phyloP scores from a whole-genome alignment of 73 alveolate species.

The Uronychia setigera region DNA sequence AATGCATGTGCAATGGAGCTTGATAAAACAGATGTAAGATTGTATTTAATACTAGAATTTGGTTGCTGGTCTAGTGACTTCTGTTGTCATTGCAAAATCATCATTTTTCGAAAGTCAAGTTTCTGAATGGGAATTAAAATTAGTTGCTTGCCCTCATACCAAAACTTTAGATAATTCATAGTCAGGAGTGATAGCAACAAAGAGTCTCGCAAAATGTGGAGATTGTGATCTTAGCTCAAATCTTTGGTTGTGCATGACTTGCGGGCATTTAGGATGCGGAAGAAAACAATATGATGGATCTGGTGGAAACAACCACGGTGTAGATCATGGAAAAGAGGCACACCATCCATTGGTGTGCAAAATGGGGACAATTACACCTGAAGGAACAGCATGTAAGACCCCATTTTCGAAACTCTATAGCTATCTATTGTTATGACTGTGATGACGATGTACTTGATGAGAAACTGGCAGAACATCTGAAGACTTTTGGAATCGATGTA shows the following conservation, averaged over 20 bases:
- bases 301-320: slow-evolving; percentile 98
- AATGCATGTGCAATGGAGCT: slow-evolving; percentile 75
- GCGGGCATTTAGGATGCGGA: slow-evolving; percentile 99
- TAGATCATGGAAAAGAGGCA: slow-evolving; percentile 83
- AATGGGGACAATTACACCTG: slow-evolving; percentile 99
- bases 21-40: slow-evolving; percentile 30
- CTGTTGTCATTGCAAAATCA: slow-evolving; percentile 85
- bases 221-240: slow-evolving; percentile 94
- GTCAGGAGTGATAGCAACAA: slow-evolving; percentile 83
- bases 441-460: slow-evolving; percentile 96
- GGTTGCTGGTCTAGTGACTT: slow-evolving; percentile 73
- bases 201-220: slow-evolving; percentile 90
- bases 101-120: slow-evolving; percentile 88
- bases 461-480: slow-evolving; percentile 82
- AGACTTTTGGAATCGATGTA: slow-evolving; percentile 91
- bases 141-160: slow-evolving; percentile 96
- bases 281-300: slow-evolving; percentile 95
- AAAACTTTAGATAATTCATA: slow-evolving; percentile 84
- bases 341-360: slow-evolving; percentile 97
- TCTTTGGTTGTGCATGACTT: slow-evolving; percentile 97
- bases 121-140: slow-evolving; percentile 96
- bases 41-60: slow-evolving; percentile 13
- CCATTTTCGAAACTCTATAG: neutral
- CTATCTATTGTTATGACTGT: slow-evolving; percentile 94
- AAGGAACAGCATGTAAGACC: slow-evolving; percentile 95